Evolutionary conservation across 2,329 filamentous ascomycete genomes (phyloP), one percentile per base, ranked within the genome.

Genomic region (Cercospora janseana): DNA sequence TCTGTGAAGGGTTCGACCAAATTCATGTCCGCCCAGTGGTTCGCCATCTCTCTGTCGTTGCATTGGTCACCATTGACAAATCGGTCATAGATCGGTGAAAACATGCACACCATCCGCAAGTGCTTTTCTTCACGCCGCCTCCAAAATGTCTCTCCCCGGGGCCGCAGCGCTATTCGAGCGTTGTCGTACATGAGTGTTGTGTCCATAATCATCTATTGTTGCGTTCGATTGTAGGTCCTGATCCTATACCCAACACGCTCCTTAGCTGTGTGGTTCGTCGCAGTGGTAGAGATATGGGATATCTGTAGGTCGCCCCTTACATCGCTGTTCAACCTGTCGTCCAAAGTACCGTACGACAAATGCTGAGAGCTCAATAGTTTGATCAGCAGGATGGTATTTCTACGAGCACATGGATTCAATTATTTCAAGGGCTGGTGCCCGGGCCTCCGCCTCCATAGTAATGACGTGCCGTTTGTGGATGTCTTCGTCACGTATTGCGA

Each of bases 401-500:
- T 27, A 27, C 26, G 12, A 27, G 26, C 26, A 27, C 26, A 27
- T 27, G 26, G 6, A 27, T 27, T 27, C 12, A 12, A 12, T 27
- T 27, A 12, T 27, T 27, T 27, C 26, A 27, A 27, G 26, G 26
- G 26, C 26, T 27, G 26, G 26, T 12, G 26, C 26, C 26, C 26
- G 12, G 12, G 26, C 26, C 26, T 27, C 26, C 32, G 44, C 13
- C 37, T 51, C 4, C 6, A 12, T 15, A 41, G 45, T 15, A 50
- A 68, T 12, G 63, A 67, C 20, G 65, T 63, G 7, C 72, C 72
- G 1, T 66, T 63, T 1, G 70, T 75, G 6, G 72, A 75, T 49
- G 65, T 74, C 4, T 66, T 73, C 40, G 66, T 75, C 42, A 72
- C 70, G 15, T 70, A 69, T 54, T 75, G 72, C 54, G 67, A 68